These are phyloP conservation scores for Rosa chinensis DNA, from an alignment of 306 rosid species.

Conservation along the genomic window DNA sequence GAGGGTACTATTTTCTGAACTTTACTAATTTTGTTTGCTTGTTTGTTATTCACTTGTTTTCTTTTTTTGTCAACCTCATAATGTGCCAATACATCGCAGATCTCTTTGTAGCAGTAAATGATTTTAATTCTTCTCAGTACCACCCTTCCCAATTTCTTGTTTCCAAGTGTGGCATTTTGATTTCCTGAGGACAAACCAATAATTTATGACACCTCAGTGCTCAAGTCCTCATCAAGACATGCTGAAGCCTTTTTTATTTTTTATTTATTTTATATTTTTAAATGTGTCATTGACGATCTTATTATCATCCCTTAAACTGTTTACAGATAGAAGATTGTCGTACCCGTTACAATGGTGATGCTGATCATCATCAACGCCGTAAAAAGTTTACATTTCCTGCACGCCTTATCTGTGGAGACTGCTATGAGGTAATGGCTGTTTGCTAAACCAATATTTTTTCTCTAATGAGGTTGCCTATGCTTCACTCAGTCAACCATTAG, in stretches of 20 bases:
- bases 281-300: constrained; percentile 16
- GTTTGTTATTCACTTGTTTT: not conserved
- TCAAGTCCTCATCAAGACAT: not conserved
- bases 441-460: not conserved
- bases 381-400: constrained; percentile 94
- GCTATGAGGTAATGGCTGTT: constrained; percentile 71
- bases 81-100: not conserved
- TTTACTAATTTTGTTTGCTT: too few species aligned
- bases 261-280: not conserved
- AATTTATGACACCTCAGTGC: not conserved
- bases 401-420: constrained; percentile 90
- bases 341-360: constrained; percentile 95
- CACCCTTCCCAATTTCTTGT: not conserved
- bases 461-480: not conserved
- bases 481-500: not conserved
- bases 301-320: constrained; percentile 25
- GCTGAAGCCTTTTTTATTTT: too few species aligned
- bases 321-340: constrained; percentile 94
- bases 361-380: constrained; percentile 91
- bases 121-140: not conserved
- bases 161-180: not conserved
- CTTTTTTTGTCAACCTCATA: not conserved
- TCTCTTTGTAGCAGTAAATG: not conserved
- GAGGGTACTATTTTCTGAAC: not conserved
- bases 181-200: not conserved